Conservation (phyloP, 192 early-diverging fungal species). For the Paraglomus occultum region DNA sequence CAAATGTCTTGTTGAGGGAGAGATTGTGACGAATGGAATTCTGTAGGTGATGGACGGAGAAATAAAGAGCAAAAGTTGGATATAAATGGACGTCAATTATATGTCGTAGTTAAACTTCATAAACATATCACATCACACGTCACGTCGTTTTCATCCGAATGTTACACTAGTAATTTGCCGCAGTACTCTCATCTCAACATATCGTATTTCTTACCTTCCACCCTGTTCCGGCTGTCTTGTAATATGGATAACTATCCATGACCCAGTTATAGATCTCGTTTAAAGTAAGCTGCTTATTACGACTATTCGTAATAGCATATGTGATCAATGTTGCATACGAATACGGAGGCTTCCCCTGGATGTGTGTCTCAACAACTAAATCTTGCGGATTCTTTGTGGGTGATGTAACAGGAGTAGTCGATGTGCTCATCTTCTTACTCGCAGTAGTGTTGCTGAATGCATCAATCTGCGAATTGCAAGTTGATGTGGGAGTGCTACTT, state of each 20-base stretch:
- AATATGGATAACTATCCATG: conserved; percentile 76
- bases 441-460: neutral
- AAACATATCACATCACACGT: neutral
- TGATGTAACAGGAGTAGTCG: conserved; percentile 11
- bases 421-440: conserved; percentile 1
- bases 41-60: conserved; percentile 41
- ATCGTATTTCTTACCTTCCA: conserved; percentile 51
- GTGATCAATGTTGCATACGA: conserved; percentile 83
- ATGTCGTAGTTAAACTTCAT: neutral
- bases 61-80: neutral
- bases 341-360: conserved; percentile 66
- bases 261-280: conserved; percentile 85
- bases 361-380: conserved; percentile 23
- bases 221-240: conserved; percentile 65
- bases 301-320: conserved; percentile 70
- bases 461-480: neutral
- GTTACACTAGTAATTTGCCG: too few species aligned
- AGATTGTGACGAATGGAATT: conserved; percentile 88
- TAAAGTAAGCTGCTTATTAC: conserved; percentile 71
- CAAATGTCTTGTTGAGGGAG: conserved; percentile 79
- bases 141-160: neutral
- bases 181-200: neutral
- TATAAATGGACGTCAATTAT: neutral
- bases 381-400: conserved; percentile 31
- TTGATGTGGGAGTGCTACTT: neutral